These are phyloP conservation scores for Ophiobolus disseminans DNA, from an alignment of 2,329 filamentous ascomycete species.

Conservation along the genomic window DNA sequence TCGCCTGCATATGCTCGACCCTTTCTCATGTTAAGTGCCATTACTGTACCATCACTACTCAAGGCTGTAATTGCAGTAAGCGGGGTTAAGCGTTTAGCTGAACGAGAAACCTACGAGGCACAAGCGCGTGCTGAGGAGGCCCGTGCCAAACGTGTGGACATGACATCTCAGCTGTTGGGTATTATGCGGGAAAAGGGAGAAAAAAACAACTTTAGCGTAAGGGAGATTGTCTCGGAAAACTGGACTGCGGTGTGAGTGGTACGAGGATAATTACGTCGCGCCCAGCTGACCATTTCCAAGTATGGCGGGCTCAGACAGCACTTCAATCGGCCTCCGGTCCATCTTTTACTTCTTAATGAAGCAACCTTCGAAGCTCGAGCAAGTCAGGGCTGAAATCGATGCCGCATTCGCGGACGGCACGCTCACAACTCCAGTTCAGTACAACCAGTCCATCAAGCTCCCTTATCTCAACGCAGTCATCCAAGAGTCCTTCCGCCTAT, in stretches of 20 bases:
- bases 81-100: slow-evolving; percentile 14
- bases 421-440: slow-evolving; percentile 14
- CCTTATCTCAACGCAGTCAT: slow-evolving; percentile 54
- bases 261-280: no score
- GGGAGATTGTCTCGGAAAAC: slow-evolving; percentile 36
- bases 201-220: slow-evolving; percentile 39
- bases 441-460: slow-evolving; percentile 29
- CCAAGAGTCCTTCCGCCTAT: slow-evolving; percentile 54
- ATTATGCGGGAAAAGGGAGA: slow-evolving; percentile 41
- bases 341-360: slow-evolving; percentile 51
- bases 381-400: slow-evolving; percentile 24
- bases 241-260: slow-evolving; percentile 37
- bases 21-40: slow-evolving; percentile 10
- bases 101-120: no score
- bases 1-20: slow-evolving; percentile 14
- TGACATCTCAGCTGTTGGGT: slow-evolving; percentile 38
- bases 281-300: slow-evolving; percentile 5
- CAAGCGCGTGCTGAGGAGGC: slow-evolving; percentile 8
- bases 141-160: slow-evolving; percentile 27
- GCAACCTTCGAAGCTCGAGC: slow-evolving; percentile 25
- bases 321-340: slow-evolving; percentile 40
- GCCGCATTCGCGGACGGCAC: slow-evolving; percentile 9
- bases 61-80: slow-evolving; percentile 25
- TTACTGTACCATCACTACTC: slow-evolving; percentile 23
- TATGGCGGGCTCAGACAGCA: slow-evolving; percentile 47